Evolutionary conservation across 139 green algal genomes (phyloP), one percentile per base, ranked within the genome.

Genomic region (Chlamydomonas incerta): DNA sequence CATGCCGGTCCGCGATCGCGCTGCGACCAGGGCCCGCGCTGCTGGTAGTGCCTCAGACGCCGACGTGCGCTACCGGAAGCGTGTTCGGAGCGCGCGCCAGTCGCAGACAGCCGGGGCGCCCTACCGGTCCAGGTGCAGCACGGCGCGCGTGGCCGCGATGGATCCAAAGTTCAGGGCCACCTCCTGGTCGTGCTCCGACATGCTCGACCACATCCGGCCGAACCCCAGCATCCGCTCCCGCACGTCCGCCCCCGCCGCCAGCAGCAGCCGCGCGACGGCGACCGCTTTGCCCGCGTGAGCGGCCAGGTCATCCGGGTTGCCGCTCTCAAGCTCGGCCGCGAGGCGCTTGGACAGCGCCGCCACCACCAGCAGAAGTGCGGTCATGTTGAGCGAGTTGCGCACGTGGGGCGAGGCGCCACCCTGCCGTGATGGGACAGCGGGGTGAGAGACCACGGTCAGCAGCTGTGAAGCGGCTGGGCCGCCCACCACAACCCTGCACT

Each of bases 301-400:
- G 23, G 21, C 34, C 29, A 58, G 15, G 3, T 81, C 58, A 26
- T 31, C 10, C 55, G 2, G n/a, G 34, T 31, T 13, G 11, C n/a
- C 1, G 55, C 23, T 33, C 31, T 55, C 52, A 18, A 81, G n/a
- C 35, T 58, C 21, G 1, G 14, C 13, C 3, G 60, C 57, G 15
- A 82, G 33, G 35, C 58, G 5, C 8, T 28, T 29, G 21, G 24
- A 10, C 55, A 72, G 50, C 3, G 57, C 28, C 11, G 23, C 41
- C 5, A 60, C 74, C 57, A 71, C 34, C 23, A 82, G 58, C 74
- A 82, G 34, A 0, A 82, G 74, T 2, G 74, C 14, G 1, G 74
- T 82, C 74, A 82, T 82, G 58, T 82, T 82, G 74, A 82, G 74
- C 57, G 57, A 72, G 74, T 82, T 82, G 23, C 74, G 74, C 0